Evolutionary conservation across 2,329 filamentous ascomycete genomes (phyloP), one percentile per base, ranked within the genome.

Genomic region (Fusarium udum): DNA sequence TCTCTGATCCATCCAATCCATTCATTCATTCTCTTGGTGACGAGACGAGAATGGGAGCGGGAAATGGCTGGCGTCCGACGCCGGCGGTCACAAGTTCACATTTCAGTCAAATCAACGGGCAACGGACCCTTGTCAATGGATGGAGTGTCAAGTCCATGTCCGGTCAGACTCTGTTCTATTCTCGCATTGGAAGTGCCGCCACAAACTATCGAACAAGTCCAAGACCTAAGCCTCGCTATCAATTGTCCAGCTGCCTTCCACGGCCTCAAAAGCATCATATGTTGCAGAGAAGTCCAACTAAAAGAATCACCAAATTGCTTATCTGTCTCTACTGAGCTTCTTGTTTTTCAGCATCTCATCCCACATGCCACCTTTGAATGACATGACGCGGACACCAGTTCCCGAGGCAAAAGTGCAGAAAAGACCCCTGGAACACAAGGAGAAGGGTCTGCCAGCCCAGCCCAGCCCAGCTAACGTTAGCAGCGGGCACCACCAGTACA

Each of bases 41-140:
- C 48, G n/a, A 58, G 48, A 51, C 48, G 31, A 59, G 42, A 67
- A 46, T 53, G 57, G 66, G 36, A 71, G 69, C 67, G 67, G 61
- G 37, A 70, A 66, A 66, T 51, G 67, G 48, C 53, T 70, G 71
- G 69, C 57, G 71, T 71, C 72, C 72, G 72, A 71, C 71, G 67
- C 72, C 72, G 71, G 72, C 71, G 72, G 72, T 74, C 71, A 74
- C 72, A 74, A 61, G 72, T 69, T 74, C 72, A 74, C 67, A 73
- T 74, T 69, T 73, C 71, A 64, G 57, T 71, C 64, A 65, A 72
- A 64, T 68, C 69, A 67, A 71, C 37, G 59, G 52, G 32, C 59
- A 36, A 60, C 53, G 51, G 42, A 59, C 62, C 68, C 64, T 58
- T 67, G 60, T 56, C 63, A 26, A 57, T 57, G 6, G 40, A 61